Conservation (phyloP, 176 grass and related monocot species). For the Bonia amplexicaulis region DNA sequence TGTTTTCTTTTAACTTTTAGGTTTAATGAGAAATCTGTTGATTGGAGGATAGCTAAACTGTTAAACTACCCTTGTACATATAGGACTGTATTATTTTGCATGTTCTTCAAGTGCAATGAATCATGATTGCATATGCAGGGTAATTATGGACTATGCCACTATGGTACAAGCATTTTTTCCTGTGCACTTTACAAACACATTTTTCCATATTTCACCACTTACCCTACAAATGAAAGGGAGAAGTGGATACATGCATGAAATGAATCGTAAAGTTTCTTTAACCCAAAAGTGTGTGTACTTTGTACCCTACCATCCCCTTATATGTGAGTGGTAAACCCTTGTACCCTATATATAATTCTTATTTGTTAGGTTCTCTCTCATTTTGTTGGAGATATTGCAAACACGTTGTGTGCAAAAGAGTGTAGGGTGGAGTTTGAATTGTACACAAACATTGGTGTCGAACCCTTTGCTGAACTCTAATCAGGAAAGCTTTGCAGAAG, state of each 20-base stretch:
- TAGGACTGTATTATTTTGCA: neutral
- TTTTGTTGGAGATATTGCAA: neutral
- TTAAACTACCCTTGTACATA: neutral
- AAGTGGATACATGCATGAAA: neutral
- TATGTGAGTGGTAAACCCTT: constrained; percentile 2
- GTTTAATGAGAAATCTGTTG: neutral
- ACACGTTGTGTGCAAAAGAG: neutral
- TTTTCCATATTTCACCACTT: neutral
- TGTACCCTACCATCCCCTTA: neutral
- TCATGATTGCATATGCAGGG: neutral
- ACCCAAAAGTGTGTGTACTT: neutral
- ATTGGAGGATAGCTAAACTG: neutral
- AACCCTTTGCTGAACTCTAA: constrained; percentile 1
- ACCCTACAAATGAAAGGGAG: neutral
- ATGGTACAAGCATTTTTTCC: neutral
- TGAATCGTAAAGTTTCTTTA: neutral
- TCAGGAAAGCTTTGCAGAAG: constrained; percentile 34
- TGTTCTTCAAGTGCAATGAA: neutral
- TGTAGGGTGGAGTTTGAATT: neutral
- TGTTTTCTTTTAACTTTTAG: neutral
- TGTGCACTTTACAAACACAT: neutral
- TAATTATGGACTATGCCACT: neutral
- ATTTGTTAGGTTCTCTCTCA: neutral
- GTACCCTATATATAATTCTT: neutral
- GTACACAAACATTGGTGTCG: neutral